A percentile compares a stretch with the other conserved stretches of the same genome.
These are phyloP conservation scores for Botrytis tulipae DNA, from an alignment of 2,329 filamentous ascomycete species.

Conservation along the genomic window DNA sequence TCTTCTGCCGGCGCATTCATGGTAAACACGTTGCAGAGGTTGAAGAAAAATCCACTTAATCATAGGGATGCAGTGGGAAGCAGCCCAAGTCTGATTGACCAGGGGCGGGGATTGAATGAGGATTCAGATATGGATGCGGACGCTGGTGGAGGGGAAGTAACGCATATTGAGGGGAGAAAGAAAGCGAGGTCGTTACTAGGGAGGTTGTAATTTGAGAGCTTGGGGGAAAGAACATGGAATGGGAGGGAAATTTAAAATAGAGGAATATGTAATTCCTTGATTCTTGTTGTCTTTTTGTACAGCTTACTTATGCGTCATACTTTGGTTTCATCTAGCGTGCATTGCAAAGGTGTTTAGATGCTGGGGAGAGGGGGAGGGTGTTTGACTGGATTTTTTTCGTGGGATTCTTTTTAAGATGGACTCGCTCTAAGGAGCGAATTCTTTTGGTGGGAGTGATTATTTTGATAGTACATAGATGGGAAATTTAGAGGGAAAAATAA, in stretches of 20 bases:
- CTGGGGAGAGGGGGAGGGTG: background rate
- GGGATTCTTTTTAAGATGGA: background rate
- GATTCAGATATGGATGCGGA: background rate
- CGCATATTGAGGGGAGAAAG: background rate
- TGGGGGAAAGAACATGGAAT: background rate
- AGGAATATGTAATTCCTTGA: background rate
- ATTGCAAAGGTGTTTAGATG: conserved; percentile 12
- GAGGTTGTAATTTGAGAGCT: background rate
- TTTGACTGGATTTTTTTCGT: background rate
- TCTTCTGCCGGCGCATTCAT: background rate
- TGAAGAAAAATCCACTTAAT: background rate
- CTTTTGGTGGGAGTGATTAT: background rate
- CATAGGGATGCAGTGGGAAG: background rate
- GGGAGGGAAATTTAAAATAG: background rate
- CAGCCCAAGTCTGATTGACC: background rate
- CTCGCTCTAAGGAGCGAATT: background rate
- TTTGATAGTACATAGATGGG: background rate
- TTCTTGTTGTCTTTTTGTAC: background rate
- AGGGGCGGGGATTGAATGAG: background rate
- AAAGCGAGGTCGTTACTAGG: conserved; percentile 8
- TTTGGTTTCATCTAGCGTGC: conserved; percentile 8
- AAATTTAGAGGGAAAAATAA: background rate
- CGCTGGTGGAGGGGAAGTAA: background rate
- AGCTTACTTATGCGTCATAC: background rate
- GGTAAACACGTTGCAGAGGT: background rate